Conservation (phyloP, 1,284 basidiomycete genomes). For the Apiotrichum montevideense region DNA sequence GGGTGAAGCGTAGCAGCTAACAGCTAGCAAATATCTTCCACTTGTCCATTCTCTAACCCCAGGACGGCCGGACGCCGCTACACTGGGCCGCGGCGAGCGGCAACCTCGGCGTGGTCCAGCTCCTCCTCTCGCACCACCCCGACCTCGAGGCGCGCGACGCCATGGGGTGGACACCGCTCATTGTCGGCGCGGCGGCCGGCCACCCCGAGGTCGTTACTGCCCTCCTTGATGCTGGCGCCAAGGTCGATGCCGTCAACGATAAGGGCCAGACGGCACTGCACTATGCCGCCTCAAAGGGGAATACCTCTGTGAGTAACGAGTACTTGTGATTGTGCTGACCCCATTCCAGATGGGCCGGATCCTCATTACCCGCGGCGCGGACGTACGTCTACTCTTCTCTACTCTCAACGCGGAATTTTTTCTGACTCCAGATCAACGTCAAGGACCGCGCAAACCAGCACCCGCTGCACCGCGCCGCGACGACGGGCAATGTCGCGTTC, state of each 20-base stretch:
- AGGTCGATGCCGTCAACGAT: conserved; percentile 71
- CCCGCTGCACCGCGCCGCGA: conserved; percentile 88
- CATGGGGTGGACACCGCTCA: conserved; percentile 78
- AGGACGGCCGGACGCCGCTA: conserved; percentile 83
- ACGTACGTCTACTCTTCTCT: conserved; percentile 53
- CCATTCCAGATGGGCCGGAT: conserved; percentile 69
- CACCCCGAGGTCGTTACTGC: conserved; percentile 70
- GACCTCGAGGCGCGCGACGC: conserved; percentile 67
- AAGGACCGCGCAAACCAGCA: conserved; percentile 84
- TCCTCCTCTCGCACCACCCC: conserved; percentile 62
- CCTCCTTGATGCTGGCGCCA: conserved; percentile 74
- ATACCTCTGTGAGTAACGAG: conserved; percentile 61
- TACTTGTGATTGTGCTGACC: conserved; percentile 26
- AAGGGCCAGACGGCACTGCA: conserved; percentile 88
- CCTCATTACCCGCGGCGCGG: conserved; percentile 76
- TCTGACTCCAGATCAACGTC: conserved; percentile 67
- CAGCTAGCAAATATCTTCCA: no score
- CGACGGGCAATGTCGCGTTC: conserved; percentile 82
- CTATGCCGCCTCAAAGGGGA: conserved; percentile 89
- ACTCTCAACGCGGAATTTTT: background rate
- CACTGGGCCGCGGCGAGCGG: conserved; percentile 80
- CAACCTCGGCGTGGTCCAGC: conserved; percentile 62
- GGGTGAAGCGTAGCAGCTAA: conserved; percentile 19
- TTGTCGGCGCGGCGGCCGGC: conserved; percentile 63
- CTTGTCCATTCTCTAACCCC: background rate